Evolutionary conservation across 805 yeast genomes (phyloP).

Genomic region (Peterozyma toletana): DNA sequence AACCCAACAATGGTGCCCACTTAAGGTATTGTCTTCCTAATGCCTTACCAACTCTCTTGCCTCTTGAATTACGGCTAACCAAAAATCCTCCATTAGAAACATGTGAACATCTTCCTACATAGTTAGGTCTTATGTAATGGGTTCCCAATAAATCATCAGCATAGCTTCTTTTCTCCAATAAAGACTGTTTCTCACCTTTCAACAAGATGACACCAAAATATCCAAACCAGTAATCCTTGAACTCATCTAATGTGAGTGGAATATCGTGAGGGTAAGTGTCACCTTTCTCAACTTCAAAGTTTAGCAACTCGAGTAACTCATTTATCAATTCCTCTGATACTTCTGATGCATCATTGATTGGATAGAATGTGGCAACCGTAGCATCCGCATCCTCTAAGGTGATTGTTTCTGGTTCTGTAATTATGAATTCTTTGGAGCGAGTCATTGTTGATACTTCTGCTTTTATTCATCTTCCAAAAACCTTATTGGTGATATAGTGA

Average conservation of each 20-base stretch:
- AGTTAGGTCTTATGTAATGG: constrained; percentile 81
- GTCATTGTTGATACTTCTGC: constrained; percentile 1
- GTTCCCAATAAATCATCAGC: constrained; percentile 53
- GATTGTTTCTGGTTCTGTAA: constrained; percentile 31
- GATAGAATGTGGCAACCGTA: constrained; percentile 48
- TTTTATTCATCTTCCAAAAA: too few relatives aligned
- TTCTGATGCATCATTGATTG: constrained; percentile 39
- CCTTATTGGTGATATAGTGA: too few relatives aligned
- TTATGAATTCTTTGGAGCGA: constrained; percentile 11
- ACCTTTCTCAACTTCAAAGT: constrained; percentile 64
- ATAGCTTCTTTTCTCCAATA: constrained; percentile 18
- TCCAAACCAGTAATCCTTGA: constrained; percentile 58
- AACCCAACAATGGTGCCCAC: constrained; percentile 77
- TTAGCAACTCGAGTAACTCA: constrained; percentile 44
- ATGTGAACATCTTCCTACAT: constrained; percentile 77
- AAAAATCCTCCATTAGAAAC: constrained; percentile 85
- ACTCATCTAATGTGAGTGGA: constrained; percentile 37
- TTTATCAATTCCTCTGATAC: constrained; percentile 45
- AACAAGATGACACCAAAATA: constrained; percentile 61
- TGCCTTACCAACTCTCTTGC: constrained; percentile 54
- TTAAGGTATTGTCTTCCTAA: constrained; percentile 60
- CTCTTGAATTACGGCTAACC: constrained; percentile 54
- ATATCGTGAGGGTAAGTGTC: constrained; percentile 62
- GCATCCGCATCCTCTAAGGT: constrained; percentile 34
- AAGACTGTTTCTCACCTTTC: constrained; percentile 25